A percentile compares a stretch with the other conserved stretches of the same genome.
phyloP scores from a whole-genome alignment of 75 land plant species.

The Pinus tabuliformis region DNA sequence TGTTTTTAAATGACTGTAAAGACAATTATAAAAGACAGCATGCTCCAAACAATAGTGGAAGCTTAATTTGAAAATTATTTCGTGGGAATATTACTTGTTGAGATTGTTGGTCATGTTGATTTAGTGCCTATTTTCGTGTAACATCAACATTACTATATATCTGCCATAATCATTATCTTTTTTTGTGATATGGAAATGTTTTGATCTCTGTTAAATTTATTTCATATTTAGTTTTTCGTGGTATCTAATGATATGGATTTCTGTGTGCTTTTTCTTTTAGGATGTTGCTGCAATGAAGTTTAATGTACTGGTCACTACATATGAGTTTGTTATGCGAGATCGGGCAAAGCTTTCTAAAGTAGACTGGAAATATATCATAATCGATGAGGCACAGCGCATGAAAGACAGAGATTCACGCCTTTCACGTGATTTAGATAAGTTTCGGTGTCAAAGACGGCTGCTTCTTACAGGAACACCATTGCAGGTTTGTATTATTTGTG shows the following conservation, averaged over 20 bases:
- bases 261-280: conserved; percentile 27
- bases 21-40: no score
- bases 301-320: conserved; percentile 97
- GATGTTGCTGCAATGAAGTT: conserved; percentile 96
- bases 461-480: conserved; percentile 98
- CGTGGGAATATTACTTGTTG: no score
- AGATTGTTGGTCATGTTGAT: no score
- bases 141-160: not conserved
- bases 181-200: not conserved
- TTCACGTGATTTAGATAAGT: conserved; percentile 97
- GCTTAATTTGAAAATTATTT: no score
- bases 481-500: conserved; percentile 55
- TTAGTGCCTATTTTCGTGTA: no score
- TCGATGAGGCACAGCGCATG: conserved; percentile 99
- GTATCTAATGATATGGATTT: not conserved
- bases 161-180: not conserved
- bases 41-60: no score
- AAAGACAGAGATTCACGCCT: conserved; percentile 97
- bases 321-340: conserved; percentile 98
- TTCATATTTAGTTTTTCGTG: not conserved
- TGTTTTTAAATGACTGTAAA: no score
- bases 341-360: conserved; percentile 93
- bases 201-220: not conserved
- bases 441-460: conserved; percentile 89
- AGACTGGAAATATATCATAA: conserved; percentile 98